These are phyloP conservation scores for Rubroshorea leprosula DNA, from an alignment of 345 rosid species.

Conservation along the genomic window DNA sequence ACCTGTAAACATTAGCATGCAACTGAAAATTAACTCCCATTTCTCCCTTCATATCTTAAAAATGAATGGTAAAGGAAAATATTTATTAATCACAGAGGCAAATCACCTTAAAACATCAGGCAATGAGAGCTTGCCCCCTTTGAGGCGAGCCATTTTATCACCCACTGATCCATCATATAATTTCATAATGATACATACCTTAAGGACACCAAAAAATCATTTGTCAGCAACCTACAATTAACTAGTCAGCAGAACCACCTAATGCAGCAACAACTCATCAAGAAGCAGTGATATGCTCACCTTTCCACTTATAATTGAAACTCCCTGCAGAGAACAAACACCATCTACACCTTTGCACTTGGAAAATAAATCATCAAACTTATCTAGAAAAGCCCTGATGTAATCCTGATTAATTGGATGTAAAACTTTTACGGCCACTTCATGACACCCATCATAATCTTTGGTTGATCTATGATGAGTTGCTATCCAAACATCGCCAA, in stretches of 20 bases:
- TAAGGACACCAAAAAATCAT: constrained; percentile 5
- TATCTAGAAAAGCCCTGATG: constrained; percentile 41
- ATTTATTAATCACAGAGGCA: not conserved
- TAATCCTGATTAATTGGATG: constrained; percentile 60
- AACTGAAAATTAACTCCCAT: constrained; percentile 6
- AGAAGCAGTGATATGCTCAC: constrained; percentile 27
- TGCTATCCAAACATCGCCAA: constrained; percentile 94
- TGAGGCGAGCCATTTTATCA: constrained; percentile 73
- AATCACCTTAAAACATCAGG: constrained; percentile 64
- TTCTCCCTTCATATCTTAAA: not conserved
- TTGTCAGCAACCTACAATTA: constrained; percentile 10
- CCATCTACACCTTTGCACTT: constrained; percentile 50
- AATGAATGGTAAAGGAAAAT: constrained; percentile 1
- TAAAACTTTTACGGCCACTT: constrained; percentile 84
- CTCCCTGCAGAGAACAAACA: constrained; percentile 59
- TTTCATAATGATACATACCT: constrained; percentile 80
- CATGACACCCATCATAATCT: constrained; percentile 64
- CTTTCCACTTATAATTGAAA: constrained; percentile 69
- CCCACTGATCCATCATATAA: constrained; percentile 88
- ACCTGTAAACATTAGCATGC: constrained; percentile 41
- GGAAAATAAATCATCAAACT: constrained; percentile 51
- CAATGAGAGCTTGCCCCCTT: constrained; percentile 71
- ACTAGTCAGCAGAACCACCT: not conserved
- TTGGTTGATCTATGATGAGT: constrained; percentile 62
- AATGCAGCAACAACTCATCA: not conserved